phyloP scores from a whole-genome alignment of 2,329 filamentous ascomycete species.

The Aspergillus sp. region DNA sequence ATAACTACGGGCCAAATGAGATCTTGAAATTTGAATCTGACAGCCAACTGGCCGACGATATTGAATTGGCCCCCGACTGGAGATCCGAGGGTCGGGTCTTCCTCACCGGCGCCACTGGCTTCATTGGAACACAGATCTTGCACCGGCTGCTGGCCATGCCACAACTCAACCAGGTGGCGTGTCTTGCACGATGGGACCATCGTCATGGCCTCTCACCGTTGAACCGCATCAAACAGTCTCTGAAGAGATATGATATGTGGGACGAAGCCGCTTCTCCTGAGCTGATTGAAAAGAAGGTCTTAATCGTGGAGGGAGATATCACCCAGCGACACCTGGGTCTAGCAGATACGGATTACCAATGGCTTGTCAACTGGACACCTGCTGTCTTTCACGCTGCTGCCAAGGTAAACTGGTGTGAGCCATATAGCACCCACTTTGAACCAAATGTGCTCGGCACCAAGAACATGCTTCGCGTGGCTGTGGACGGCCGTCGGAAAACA shows the following conservation, averaged over 20 bases:
- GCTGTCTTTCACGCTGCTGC: constrained; percentile 70
- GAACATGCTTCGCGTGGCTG: constrained; percentile 61
- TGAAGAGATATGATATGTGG: constrained; percentile 7
- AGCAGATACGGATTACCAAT: constrained; percentile 5
- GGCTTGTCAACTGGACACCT: constrained; percentile 53
- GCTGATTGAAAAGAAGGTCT: constrained; percentile 5
- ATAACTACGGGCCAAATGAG: too few species aligned
- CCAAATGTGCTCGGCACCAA: constrained; percentile 68
- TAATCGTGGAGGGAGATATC: constrained; percentile 49
- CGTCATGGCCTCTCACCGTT: constrained; percentile 25
- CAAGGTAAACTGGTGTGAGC: constrained; percentile 61
- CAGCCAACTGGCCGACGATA: too few species aligned
- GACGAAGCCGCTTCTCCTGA: too few species aligned
- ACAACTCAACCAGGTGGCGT: constrained; percentile 51
- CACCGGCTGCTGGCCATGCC: constrained; percentile 54
- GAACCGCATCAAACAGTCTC: constrained; percentile 3
- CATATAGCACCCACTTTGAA: constrained; percentile 57
- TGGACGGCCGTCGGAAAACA: constrained; percentile 17
- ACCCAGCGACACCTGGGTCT: constrained; percentile 52
- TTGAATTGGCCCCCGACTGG: too few species aligned
- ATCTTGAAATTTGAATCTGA: too few species aligned
- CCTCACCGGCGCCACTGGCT: constrained; percentile 75
- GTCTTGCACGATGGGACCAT: constrained; percentile 60
- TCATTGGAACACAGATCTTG: constrained; percentile 67
- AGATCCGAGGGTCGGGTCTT: constrained; percentile 49